A percentile compares a stretch with the other conserved stretches of the same genome.
Evolutionary conservation across 2,329 filamentous ascomycete species (phyloP).

Genomic region (Ophiostoma australiae): DNA sequence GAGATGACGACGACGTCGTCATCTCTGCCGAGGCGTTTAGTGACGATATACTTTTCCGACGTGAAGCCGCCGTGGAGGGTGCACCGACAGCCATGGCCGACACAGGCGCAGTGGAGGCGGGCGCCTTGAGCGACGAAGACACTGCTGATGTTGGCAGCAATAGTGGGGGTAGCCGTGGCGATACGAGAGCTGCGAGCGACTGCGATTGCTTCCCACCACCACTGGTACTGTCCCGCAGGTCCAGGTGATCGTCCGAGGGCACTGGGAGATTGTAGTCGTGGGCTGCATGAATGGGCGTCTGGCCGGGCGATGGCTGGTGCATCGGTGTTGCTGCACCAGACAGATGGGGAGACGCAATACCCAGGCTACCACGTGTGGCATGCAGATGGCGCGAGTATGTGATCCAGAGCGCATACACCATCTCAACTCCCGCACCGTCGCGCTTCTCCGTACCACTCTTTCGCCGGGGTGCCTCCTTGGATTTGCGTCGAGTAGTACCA

Average conservation of each 20-base stretch:
- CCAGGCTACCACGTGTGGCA: constrained; percentile 57
- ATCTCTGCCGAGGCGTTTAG: not conserved
- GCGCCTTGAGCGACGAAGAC: not conserved
- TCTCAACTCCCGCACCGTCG: constrained; percentile 44
- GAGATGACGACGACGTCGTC: constrained; percentile 2
- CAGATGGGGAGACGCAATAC: constrained; percentile 58
- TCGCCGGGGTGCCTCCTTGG: not conserved
- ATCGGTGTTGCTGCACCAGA: constrained; percentile 66
- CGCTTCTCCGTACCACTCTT: constrained; percentile 10
- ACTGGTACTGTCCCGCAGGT: constrained; percentile 32
- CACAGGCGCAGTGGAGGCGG: not conserved
- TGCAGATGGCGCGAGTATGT: constrained; percentile 94
- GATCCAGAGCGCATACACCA: constrained; percentile 94
- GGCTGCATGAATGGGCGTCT: constrained; percentile 56
- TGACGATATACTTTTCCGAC: too few species aligned
- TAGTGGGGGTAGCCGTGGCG: not conserved
- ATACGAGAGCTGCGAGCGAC: constrained; percentile 29
- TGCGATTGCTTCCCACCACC: constrained; percentile 38
- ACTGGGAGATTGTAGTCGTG: constrained; percentile 53
- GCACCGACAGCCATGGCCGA: not conserved
- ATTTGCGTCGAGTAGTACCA: not conserved
- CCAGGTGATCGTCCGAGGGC: constrained; percentile 9
- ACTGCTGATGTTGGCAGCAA: constrained; percentile 14
- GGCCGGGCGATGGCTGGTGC: constrained; percentile 73
- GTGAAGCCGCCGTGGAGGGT: not conserved